These are phyloP conservation scores for Taiozyma sp. DNA, from an alignment of 1,139 yeast genomes.

Conservation along the genomic window DNA sequence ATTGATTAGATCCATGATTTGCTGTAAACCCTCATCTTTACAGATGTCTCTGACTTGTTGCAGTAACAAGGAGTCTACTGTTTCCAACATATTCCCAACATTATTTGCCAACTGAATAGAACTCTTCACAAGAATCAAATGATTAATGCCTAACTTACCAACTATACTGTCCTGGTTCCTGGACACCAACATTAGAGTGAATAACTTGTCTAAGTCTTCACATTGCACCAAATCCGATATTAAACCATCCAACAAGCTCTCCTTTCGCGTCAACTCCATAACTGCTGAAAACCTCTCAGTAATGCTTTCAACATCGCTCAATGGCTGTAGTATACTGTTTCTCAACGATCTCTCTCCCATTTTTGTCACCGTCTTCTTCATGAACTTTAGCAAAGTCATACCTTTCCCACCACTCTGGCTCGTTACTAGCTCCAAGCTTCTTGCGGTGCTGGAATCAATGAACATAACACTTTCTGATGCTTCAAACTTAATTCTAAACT, in stretches of 20 bases:
- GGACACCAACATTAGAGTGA: conserved; percentile 26
- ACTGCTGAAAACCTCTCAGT: conserved; percentile 32
- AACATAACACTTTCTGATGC: conserved; percentile 38
- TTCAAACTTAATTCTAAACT: conserved; percentile 33
- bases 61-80: conserved; percentile 19
- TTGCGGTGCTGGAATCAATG: conserved; percentile 34
- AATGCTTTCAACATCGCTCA: conserved; percentile 33
- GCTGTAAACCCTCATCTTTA: conserved; percentile 21
- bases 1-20: conserved; percentile 27
- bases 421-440: conserved; percentile 34
- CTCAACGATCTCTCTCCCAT: conserved; percentile 41
- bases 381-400: conserved; percentile 30
- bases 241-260: conserved; percentile 18
- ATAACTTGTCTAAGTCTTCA: conserved; percentile 36
- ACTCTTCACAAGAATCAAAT: conserved; percentile 33
- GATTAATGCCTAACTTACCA: conserved; percentile 26
- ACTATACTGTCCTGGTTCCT: conserved; percentile 14
- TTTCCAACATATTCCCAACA: conserved; percentile 18
- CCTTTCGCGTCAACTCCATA: conserved; percentile 27
- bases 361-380: conserved; percentile 37
- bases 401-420: conserved; percentile 28
- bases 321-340: conserved; percentile 40
- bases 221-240: conserved; percentile 25
- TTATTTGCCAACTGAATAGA: conserved; percentile 22
- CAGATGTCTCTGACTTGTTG: conserved; percentile 30